phyloP scores from a whole-genome alignment of 2,329 filamentous ascomycete genomes.

The Diplodia intermedia region DNA sequence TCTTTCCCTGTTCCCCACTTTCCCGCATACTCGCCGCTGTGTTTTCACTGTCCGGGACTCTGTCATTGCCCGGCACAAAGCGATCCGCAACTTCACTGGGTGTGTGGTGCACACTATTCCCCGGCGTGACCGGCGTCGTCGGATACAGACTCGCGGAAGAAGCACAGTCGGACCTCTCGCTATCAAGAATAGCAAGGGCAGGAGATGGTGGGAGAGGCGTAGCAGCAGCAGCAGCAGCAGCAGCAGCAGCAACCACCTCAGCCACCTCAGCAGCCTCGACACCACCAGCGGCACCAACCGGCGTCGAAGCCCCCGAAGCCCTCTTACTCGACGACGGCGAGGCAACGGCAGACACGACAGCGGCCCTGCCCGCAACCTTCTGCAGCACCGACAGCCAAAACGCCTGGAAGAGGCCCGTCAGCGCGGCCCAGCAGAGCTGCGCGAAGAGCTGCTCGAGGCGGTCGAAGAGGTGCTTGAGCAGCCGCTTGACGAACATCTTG shows the following conservation, averaged over 20 bases:
- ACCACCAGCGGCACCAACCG: background rate
- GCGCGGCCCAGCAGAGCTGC: background rate
- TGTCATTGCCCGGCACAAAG: background rate
- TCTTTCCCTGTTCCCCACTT: background rate
- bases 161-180: background rate
- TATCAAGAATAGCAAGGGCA: background rate
- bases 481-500: slow-evolving; percentile 17
- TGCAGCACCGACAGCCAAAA: background rate
- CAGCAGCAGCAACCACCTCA: background rate
- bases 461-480: slow-evolving; percentile 10
- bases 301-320: background rate
- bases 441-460: background rate
- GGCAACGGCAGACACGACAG: background rate
- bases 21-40: background rate
- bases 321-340: background rate
- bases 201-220: too few relatives aligned
- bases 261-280: background rate
- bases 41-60: background rate
- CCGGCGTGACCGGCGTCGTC: background rate
- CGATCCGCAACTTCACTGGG: background rate
- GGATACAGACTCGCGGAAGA: background rate
- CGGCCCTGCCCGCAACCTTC: background rate
- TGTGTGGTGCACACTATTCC: background rate
- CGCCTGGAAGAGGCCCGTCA: background rate
- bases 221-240: too few relatives aligned